A percentile compares a stretch with the other conserved stretches of the same genome.
Conservation (phyloP, 2,329 filamentous ascomycete genomes). For the Sporothrix sp. region DNA sequence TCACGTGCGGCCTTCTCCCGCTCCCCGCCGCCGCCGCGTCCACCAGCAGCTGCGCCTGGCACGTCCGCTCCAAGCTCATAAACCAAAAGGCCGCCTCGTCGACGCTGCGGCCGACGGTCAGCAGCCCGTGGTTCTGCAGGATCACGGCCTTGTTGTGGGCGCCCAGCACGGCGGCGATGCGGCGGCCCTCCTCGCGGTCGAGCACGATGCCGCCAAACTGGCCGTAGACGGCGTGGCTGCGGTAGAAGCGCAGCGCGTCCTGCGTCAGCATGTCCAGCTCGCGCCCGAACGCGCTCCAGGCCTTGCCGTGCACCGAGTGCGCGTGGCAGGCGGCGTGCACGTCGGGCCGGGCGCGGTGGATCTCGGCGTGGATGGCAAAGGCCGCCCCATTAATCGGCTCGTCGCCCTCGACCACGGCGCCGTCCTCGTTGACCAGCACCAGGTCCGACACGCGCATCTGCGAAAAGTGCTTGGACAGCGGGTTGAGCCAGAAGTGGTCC, state of each 20-base stretch:
- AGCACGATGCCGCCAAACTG: conserved; percentile 43
- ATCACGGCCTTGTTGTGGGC: conserved; percentile 49
- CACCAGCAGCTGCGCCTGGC: conserved; percentile 54
- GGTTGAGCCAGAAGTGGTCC: conserved; percentile 33
- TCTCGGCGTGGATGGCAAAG: conserved; percentile 58
- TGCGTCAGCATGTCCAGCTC: conserved; percentile 60
- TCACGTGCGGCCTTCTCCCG: conserved; percentile 18
- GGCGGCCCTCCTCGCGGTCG: conserved; percentile 52
- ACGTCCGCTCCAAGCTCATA: conserved; percentile 55
- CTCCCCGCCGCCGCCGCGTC: conserved; percentile 36
- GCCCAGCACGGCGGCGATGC: conserved; percentile 54
- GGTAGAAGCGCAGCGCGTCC: conserved; percentile 55
- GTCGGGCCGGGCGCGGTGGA: conserved; percentile 55
- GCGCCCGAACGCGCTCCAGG: conserved; percentile 54
- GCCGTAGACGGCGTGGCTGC: conserved; percentile 55
- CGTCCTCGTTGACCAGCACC: conserved; percentile 52
- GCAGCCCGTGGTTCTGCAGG: conserved; percentile 58
- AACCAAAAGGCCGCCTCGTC: conserved; percentile 66
- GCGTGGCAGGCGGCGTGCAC: conserved; percentile 59
- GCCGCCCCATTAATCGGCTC: conserved; percentile 54
- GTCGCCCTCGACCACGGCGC: conserved; percentile 55
- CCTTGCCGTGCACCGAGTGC: conserved; percentile 54
- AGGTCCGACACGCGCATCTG: conserved; percentile 57
- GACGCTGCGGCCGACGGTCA: conserved; percentile 60
- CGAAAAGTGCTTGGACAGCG: conserved; percentile 56